Evolutionary conservation across 495 filamentous ascomycete species (phyloP).

Genomic region (Staphylotrichum longicolle): DNA sequence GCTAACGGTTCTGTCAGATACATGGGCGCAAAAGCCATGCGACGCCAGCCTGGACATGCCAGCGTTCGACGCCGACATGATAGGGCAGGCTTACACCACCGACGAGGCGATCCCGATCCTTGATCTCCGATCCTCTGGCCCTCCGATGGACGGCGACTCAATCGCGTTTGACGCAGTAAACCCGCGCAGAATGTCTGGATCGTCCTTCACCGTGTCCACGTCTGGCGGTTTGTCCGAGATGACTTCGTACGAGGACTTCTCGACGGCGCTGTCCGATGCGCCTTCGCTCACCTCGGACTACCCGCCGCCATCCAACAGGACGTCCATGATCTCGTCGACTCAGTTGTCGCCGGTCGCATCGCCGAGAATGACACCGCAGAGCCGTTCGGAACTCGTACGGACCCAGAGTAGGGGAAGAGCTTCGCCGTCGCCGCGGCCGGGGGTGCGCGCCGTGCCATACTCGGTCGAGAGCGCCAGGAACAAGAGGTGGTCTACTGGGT

Average conservation of each 20-base stretch:
- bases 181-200: conserved; percentile 56
- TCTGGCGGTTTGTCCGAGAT: conserved; percentile 57
- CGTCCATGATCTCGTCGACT: conserved; percentile 58
- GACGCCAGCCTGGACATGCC: conserved; percentile 50
- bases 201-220: conserved; percentile 57
- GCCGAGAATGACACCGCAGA: conserved; percentile 57
- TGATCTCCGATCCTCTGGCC: conserved; percentile 47
- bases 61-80: conserved; percentile 48
- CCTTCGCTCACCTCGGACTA: conserved; percentile 57
- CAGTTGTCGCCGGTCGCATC: conserved; percentile 59
- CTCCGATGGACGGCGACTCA: conserved; percentile 41
- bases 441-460: conserved; percentile 63
- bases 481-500: conserved; percentile 72
- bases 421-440: conserved; percentile 64
- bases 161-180: conserved; percentile 44
- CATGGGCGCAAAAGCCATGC: conserved; percentile 51
- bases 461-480: conserved; percentile 57
- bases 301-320: conserved; percentile 55
- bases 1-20: conserved; percentile 42
- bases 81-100: conserved; percentile 55
- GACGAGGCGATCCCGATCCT: conserved; percentile 57
- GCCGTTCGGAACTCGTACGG: conserved; percentile 54
- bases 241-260: conserved; percentile 60
- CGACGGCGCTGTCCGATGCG: conserved; percentile 53
- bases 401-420: conserved; percentile 60